Evolutionary conservation across 2,329 filamentous ascomycete genomes (phyloP).

Genomic region (Rutstroemia sp.): DNA sequence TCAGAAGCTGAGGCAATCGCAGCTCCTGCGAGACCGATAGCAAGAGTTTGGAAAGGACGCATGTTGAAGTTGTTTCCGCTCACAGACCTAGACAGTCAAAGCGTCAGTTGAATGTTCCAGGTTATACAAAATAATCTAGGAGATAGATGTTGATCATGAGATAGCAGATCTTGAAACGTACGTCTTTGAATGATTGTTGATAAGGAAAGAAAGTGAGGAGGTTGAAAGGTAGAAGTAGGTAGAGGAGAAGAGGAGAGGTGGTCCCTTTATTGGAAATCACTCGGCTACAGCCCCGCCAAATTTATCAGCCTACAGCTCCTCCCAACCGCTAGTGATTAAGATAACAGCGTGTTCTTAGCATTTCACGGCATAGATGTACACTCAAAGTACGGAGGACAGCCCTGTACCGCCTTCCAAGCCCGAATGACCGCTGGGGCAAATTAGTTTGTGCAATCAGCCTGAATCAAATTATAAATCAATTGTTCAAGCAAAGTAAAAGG

Average conservation of each 20-base stretch:
- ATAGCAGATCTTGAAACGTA: constrained; percentile 4
- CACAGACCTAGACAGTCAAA: constrained; percentile 10
- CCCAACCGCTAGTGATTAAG: constrained; percentile 4
- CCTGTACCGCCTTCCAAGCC: background rate
- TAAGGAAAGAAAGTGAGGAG: background rate
- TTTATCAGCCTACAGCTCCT: constrained; percentile 10
- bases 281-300: constrained; percentile 5
- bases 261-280: constrained; percentile 17
- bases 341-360: constrained; percentile 9
- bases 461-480: background rate
- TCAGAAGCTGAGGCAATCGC: constrained; percentile 65
- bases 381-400: background rate
- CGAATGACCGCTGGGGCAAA: background rate
- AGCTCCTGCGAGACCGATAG: constrained; percentile 31
- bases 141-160: no score
- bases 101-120: constrained; percentile 7
- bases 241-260: constrained; percentile 19
- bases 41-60: constrained; percentile 27
- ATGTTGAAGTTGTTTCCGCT: constrained; percentile 18
- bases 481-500: background rate
- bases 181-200: constrained; percentile 10
- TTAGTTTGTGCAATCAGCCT: background rate
- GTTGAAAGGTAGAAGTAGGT: background rate
- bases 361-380: background rate
- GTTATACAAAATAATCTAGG: background rate